Conservation (phyloP, 805 yeast species). For the Candida sithepensis region DNA sequence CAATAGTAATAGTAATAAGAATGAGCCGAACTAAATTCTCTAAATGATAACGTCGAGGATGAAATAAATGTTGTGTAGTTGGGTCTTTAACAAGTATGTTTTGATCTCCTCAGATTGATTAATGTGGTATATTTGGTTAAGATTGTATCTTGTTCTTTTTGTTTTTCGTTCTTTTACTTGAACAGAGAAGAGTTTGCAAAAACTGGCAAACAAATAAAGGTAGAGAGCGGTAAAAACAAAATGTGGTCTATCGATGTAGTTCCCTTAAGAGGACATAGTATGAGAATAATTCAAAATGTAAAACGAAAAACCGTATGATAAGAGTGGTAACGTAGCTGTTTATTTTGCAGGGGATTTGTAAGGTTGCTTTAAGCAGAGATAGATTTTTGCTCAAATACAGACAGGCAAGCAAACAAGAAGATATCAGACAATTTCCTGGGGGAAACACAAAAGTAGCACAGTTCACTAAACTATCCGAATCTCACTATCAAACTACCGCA, state of each 20-base stretch:
- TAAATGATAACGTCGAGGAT: neutral
- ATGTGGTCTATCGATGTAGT: neutral
- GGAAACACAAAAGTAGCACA: too few species aligned
- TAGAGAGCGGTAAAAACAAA: neutral
- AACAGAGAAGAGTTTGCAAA: neutral
- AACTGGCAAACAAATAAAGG: neutral
- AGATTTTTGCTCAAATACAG: too few species aligned
- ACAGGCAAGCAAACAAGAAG: too few species aligned
- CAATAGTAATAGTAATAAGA: neutral
- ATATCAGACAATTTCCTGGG: too few species aligned
- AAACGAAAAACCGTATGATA: too few species aligned
- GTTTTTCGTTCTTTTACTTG: neutral
- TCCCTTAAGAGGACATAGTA: conserved; percentile 1
- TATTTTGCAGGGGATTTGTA: too few species aligned
- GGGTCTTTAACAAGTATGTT: neutral
- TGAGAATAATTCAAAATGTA: neutral
- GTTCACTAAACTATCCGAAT: too few species aligned
- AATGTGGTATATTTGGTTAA: neutral
- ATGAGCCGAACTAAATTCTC: neutral
- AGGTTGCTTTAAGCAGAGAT: too few species aligned
- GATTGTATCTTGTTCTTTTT: neutral
- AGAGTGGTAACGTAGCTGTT: too few species aligned
- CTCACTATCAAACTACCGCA: too few species aligned
- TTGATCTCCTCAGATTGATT: neutral
- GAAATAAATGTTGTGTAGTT: neutral